Base-by-base conservation (phyloP, 768 basidiomycete species). In the Termitomyces sp. region DNA sequence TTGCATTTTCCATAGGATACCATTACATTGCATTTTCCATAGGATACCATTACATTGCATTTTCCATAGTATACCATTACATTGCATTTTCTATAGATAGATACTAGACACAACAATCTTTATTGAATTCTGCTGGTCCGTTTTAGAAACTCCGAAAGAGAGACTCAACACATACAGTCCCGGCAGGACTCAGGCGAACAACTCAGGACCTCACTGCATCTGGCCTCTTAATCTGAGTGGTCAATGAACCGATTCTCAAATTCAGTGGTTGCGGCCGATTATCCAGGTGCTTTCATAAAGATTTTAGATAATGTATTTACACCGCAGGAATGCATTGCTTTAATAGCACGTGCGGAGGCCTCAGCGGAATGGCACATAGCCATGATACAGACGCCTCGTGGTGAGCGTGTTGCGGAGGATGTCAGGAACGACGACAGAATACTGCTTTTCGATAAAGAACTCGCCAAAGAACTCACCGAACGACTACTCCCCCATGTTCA, bases 241-340 rank as follows among this genome's bases (percentile, higher is more conserved):
- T n/a, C n/a, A n/a, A n/a, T n/a, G n/a, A n/a, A n/a, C n/a, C n/a
- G n/a, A n/a, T n/a, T 76, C 53, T 62, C 72, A 7, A 27, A 65
- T 12, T 74, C 76, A 1, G 36, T 65, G 1, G 56, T 77, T 16
- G 62, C 65, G 37, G 55, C 51, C 3, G 56, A 66, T 34, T 78
- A 76, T 60, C 59, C 64, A 5, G 67, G 66, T 33, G 68, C 69
- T 47, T 78, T 73, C 54, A 75, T 76, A 18, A 67, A 67, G 36
- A 56, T 79, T 33, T 52, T 79, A 14, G 77, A 78, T 66, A 62
- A 76, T 53, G 66, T 76, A 3, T 71, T 78, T 48, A 72, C 71
- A 0, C 63, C 67, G 1, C 63, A 69, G 20, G 78, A 79, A 65
- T 78, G 78, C 54, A 59, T 58, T 1, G 51, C 67, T 14, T 64